Percentiles rank a stretch among this genome's conserved stretches.
Evolutionary conservation across 192 early-diverging fungal species (phyloP).

Genomic region (Mortierella claussenii): DNA sequence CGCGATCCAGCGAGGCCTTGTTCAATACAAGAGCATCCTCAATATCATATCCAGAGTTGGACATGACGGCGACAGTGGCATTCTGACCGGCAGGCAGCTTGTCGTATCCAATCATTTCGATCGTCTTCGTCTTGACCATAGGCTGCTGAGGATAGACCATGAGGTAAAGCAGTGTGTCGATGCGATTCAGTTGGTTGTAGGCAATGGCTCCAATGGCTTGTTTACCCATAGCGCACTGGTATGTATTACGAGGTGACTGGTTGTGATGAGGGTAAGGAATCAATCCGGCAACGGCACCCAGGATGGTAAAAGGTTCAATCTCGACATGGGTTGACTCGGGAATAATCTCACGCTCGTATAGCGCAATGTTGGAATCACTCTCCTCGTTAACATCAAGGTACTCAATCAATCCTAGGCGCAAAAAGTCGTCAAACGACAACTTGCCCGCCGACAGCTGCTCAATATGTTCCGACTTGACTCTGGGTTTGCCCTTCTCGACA

Average conservation of each 20-base stretch:
- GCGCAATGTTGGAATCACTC: slow-evolving; percentile 94
- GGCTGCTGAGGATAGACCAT: slow-evolving; percentile 98
- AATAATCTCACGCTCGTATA: slow-evolving; percentile 87
- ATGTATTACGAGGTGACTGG: slow-evolving; percentile 98
- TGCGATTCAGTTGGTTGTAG: slow-evolving; percentile 94
- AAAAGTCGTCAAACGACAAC: slow-evolving; percentile 90
- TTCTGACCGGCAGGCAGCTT: slow-evolving; percentile 90
- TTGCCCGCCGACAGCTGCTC: slow-evolving; percentile 58
- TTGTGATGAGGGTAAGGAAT: slow-evolving; percentile 99
- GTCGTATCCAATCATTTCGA: slow-evolving; percentile 97
- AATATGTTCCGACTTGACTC: slow-evolving; percentile 74
- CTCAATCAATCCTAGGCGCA: slow-evolving; percentile 90
- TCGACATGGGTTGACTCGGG: slow-evolving; percentile 93
- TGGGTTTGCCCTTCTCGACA: slow-evolving; percentile 80
- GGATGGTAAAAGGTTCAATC: slow-evolving; percentile 95
- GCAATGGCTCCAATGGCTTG: slow-evolving; percentile 98
- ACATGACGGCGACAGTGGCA: slow-evolving; percentile 97
- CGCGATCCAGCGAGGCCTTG: slow-evolving; percentile 93
- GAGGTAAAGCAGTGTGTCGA: slow-evolving; percentile 95
- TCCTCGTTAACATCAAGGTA: slow-evolving; percentile 98
- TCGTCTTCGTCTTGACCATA: slow-evolving; percentile 98
- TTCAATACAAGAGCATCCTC: slow-evolving; percentile 98
- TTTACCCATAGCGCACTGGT: slow-evolving; percentile 97
- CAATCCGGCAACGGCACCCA: slow-evolving; percentile 96
- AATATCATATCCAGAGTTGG: slow-evolving; percentile 97